Conservation (phyloP, 2,329 filamentous ascomycete genomes). For the Endoconidiophora polonica region DNA sequence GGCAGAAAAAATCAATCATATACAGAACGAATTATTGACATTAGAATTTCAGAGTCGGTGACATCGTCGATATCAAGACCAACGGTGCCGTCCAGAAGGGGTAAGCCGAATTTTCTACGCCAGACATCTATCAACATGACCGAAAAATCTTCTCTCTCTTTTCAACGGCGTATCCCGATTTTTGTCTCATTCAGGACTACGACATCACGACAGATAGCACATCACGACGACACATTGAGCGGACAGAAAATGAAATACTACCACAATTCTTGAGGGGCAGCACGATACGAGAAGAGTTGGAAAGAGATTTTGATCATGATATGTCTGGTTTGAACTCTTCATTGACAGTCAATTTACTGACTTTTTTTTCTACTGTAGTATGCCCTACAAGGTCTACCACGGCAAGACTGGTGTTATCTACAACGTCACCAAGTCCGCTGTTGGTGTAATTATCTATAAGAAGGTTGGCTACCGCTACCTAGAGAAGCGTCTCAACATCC, state of each 20-base stretch:
- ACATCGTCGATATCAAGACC: slow-evolving; percentile 96
- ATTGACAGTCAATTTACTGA: too few relatives aligned
- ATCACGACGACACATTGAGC: too few relatives aligned
- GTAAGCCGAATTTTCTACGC: slow-evolving; percentile 33
- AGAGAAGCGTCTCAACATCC: slow-evolving; percentile 99
- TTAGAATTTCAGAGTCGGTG: slow-evolving; percentile 54
- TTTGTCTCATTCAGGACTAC: neutral
- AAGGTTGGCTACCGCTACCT: slow-evolving; percentile 98
- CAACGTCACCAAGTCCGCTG: slow-evolving; percentile 96
- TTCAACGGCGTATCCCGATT: neutral
- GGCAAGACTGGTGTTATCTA: slow-evolving; percentile 96
- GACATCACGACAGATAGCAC: too few relatives aligned
- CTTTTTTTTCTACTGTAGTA: slow-evolving; percentile 35
- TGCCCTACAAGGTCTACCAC: slow-evolving; percentile 99
- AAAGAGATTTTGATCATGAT: too few relatives aligned
- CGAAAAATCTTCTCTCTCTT: neutral
- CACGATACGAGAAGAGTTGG: too few relatives aligned
- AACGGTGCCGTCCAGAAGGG: slow-evolving; percentile 98
- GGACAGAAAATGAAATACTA: too few relatives aligned
- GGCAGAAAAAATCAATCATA: neutral
- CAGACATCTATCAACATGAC: neutral
- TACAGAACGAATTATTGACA: slow-evolving; percentile 2
- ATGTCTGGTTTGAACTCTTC: too few relatives aligned
- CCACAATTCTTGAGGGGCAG: too few relatives aligned
- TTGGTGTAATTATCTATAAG: slow-evolving; percentile 99